These are phyloP conservation scores for Diplosphaera chodatii DNA, from an alignment of 139 green algal species.

Conservation along the genomic window DNA sequence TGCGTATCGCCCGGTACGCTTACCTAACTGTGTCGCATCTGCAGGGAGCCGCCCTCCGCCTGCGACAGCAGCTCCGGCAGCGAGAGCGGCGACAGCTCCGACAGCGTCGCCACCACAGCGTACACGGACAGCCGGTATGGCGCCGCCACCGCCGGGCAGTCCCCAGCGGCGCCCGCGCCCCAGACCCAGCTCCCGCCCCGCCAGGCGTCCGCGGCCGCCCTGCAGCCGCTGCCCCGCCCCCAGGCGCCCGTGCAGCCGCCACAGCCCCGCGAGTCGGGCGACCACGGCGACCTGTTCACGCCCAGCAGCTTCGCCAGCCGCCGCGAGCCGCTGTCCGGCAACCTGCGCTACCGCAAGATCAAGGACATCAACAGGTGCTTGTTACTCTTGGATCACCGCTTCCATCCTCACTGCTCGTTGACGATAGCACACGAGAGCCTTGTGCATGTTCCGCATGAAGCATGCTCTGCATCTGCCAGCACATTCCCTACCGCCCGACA, in stretches of 20 bases:
- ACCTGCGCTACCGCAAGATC: slow-evolving; percentile 2
- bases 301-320: neutral
- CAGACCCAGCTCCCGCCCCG: no score
- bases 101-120: neutral
- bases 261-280: no score
- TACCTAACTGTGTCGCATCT: no score
- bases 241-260: neutral
- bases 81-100: neutral
- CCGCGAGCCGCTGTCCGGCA: neutral
- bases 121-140: neutral
- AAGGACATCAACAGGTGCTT: slow-evolving; percentile 9
- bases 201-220: neutral
- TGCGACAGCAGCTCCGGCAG: neutral
- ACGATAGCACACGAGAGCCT: no score
- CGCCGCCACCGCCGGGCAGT: no score
- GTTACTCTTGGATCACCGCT: no score
- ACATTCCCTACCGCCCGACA: no score
- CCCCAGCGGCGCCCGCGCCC: no score
- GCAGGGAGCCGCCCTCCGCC: neutral
- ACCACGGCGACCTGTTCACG: neutral
- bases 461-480: neutral
- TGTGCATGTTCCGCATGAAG: neutral
- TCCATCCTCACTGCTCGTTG: no score
- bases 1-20: no score
- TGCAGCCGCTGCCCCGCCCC: no score